Evolutionary conservation across 352 stramenopile genomes (phyloP), one percentile per base, ranked within the genome.

Genomic region (Globisporangium cystogenes): DNA sequence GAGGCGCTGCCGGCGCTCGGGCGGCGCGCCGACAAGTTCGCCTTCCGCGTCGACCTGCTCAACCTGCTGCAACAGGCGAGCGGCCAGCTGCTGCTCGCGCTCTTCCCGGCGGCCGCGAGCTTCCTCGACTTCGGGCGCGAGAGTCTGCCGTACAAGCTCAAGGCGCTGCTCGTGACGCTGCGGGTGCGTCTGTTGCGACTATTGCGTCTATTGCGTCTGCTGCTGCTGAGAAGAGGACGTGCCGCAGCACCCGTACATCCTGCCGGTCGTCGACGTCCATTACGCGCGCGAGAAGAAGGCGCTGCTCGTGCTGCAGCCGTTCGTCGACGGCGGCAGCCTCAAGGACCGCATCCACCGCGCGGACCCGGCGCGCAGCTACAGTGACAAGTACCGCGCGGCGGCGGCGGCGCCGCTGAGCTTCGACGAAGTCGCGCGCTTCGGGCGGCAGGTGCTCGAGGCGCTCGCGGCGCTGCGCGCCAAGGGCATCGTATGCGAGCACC

Each of bases 161-260:
- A 92, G 56, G 62, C 76, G 21, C 57, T 92, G 51, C 71, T 92
- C 11, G 82, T 92, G 6, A 87, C 82, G 26, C 67, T 90, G 39
- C 86, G 87, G 63, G 74, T 85, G 27, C 23, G 46, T 51, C 46
- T 12, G 33, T 3, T 62, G 12, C 6, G 20, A n/a, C n/a, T n/a
- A n/a, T n/a, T 85, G 27, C 23, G 46, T 51, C 46, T 12, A 35
- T 3, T 62, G 12, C 6, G 20, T n/a, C n/a, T n/a, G n/a, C n/a
- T n/a, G n/a, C n/a, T n/a, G n/a, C n/a, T n/a, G n/a, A n/a, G n/a
- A n/a, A n/a, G n/a, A n/a, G n/a, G n/a, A n/a, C n/a, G n/a, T n/a
- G 26, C 43, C n/a, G n/a, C 57, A 83, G 72, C 78, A 90, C 40
- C 78, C 82, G 51, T 89, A 87, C 48, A 64, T 92, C 35, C 49